Base-by-base conservation (phyloP, 2,329 filamentous ascomycete species). In the Leptographium lundbergii region DNA sequence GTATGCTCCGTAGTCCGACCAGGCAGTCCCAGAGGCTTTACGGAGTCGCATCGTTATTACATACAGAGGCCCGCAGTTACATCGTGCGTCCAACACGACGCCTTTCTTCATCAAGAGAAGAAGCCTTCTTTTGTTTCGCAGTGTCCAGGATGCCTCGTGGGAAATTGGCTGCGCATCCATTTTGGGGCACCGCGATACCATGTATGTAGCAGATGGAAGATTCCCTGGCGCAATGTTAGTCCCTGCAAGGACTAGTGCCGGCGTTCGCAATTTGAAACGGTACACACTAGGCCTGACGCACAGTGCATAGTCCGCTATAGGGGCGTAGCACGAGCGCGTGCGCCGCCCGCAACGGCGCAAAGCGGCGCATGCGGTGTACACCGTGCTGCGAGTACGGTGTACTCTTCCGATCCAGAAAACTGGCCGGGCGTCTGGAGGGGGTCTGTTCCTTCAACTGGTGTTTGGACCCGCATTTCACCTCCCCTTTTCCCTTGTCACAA, bases 261-360 rank as follows among this genome's bases (percentile, higher is more conserved):
- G 48, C 27, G 48, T 53, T 58, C 55, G 59, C 57, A 62, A 59
- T 61, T 62, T 62, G 59, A 61, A 62, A 62, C 61, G 52, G 50
- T 29, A 42, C 51, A 53, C 53, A 51, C 55, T 42, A 55, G 47
- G 13, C 25, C n/a, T 22, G 13, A 34, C 22, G 13, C 13, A 52
- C 56, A 22, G 56, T 57, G 56, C 48, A 19, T 9, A 19, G 13
- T 42, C 39, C 11, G 13, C 13, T 22, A 45, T n/a, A 45, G 42
- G 42, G 42, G 42, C 17, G 42, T 19, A 22, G 42, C 42, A 45
- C 42, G 6, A n/a, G 42, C 6, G 42, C 42, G 17, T 7, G 42
- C 19, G 42, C 19, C 42, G 19, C 6, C 17, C 42, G 19, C 7
- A 45, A 24, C 1, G 1, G 24, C 13, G 47, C 24, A 50, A 25